Conservation (phyloP, 495 filamentous ascomycete species). For the Annulohypoxylon moriforme region DNA sequence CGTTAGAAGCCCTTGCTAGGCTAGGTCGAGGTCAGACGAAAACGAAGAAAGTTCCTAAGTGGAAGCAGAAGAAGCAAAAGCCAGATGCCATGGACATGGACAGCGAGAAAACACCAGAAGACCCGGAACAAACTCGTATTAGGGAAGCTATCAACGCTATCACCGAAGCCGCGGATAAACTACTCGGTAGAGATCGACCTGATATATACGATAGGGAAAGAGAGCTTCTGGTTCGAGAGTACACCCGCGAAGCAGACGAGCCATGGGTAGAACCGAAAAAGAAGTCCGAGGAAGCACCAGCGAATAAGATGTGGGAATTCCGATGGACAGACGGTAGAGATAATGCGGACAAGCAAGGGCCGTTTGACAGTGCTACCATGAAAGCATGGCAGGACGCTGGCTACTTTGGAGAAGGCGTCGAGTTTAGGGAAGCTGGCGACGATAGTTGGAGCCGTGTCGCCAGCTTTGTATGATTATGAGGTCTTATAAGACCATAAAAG, state of each 20-base stretch:
- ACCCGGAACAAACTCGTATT: constrained; percentile 75
- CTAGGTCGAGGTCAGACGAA: constrained; percentile 76
- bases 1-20: constrained; percentile 86
- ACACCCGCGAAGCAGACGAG: constrained; percentile 87
- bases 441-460: constrained; percentile 71
- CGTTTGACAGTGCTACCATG: constrained; percentile 88
- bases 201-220: constrained; percentile 92
- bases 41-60: constrained; percentile 72
- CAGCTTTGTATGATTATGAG: constrained; percentile 66
- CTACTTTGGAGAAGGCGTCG: constrained; percentile 93
- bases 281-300: constrained; percentile 28
- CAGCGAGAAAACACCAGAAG: constrained; percentile 61
- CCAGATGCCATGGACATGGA: constrained; percentile 77
- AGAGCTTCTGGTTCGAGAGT: constrained; percentile 86
- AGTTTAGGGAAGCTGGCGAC: constrained; percentile 76
- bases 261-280: constrained; percentile 79
- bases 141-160: constrained; percentile 81
- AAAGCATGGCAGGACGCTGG: constrained; percentile 87
- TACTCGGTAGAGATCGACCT: constrained; percentile 81
- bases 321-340: constrained; percentile 92
- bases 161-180: constrained; percentile 86
- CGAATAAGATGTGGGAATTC: constrained; percentile 82
- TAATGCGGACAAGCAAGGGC: constrained; percentile 80
- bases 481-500: background rate
- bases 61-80: constrained; percentile 68